These are phyloP conservation scores for Solanum rostratum DNA, from an alignment of 257 asterid genomes.

Conservation along the genomic window DNA sequence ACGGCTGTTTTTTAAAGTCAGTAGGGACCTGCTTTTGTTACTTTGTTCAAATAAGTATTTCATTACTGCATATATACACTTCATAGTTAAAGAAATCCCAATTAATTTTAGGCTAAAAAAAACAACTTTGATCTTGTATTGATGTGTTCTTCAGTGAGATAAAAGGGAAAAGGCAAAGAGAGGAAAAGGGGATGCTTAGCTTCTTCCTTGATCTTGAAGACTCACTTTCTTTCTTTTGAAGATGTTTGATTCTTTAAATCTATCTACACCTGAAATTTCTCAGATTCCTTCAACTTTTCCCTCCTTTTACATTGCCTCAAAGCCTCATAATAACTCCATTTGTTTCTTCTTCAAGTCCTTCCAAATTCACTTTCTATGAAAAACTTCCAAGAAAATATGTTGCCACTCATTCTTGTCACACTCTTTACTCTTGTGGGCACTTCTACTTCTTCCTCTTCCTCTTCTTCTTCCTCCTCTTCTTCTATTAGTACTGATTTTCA, in stretches of 20 bases:
- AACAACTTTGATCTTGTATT: not conserved
- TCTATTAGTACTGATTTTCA: constrained; percentile 48
- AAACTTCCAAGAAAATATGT: constrained; percentile 33
- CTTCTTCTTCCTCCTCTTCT: constrained; percentile 54
- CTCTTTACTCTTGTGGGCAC: constrained; percentile 26
- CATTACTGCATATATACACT: constrained; percentile 4
- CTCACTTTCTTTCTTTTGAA: constrained; percentile 23
- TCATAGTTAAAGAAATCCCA: not conserved
- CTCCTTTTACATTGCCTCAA: constrained; percentile 20
- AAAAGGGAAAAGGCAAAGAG: constrained; percentile 13
- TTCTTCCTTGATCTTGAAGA: constrained; percentile 69
- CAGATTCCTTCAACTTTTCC: constrained; percentile 47
- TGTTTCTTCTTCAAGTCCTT: constrained; percentile 32
- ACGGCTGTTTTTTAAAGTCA: constrained; percentile 42
- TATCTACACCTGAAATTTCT: constrained; percentile 26
- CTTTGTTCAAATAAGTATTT: constrained; percentile 1
- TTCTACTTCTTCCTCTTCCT: constrained; percentile 40
- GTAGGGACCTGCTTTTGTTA: constrained; percentile 12
- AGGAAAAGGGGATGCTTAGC: constrained; percentile 49
- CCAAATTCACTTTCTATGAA: constrained; percentile 36
- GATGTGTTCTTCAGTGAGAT: constrained; percentile 29
- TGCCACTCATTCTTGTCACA: constrained; percentile 18
- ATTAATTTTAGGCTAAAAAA: constrained; percentile 8
- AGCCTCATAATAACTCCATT: constrained; percentile 26
- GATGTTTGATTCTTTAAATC: constrained; percentile 57